A percentile compares a stretch with the other conserved stretches of the same genome.
Evolutionary conservation across 2,329 filamentous ascomycete genomes (phyloP).

Genomic region (Ramichloridium luteum): DNA sequence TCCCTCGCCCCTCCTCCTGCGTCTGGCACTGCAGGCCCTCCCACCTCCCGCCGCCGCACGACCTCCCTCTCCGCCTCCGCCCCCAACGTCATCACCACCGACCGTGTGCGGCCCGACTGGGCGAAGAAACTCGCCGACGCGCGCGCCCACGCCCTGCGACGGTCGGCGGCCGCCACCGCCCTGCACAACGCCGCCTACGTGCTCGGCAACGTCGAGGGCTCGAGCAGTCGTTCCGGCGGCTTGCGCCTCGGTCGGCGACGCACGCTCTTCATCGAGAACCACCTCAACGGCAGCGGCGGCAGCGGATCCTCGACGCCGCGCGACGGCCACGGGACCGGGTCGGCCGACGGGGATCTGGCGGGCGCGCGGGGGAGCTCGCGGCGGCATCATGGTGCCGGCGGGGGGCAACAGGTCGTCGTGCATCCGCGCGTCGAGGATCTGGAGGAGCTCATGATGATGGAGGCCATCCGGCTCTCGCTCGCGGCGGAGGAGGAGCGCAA

Average conservation of each 20-base stretch:
- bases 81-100: slow-evolving; percentile 80
- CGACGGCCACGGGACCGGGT: slow-evolving; percentile 12
- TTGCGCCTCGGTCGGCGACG: slow-evolving; percentile 8
- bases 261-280: not conserved
- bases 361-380: slow-evolving; percentile 40
- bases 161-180: slow-evolving; percentile 85
- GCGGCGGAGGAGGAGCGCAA: slow-evolving; percentile 88
- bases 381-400: too few species aligned
- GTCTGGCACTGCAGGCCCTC: slow-evolving; percentile 37
- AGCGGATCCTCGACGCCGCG: slow-evolving; percentile 33
- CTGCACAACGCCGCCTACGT: slow-evolving; percentile 90
- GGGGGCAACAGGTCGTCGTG: too few species aligned
- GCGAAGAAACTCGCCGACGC: slow-evolving; percentile 76
- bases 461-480: slow-evolving; percentile 84
- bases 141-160: slow-evolving; percentile 68
- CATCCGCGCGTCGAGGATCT: slow-evolving; percentile 68
- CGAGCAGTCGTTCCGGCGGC: slow-evolving; percentile 33
- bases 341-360: slow-evolving; percentile 23
- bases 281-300: not conserved
- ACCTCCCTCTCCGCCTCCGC: slow-evolving; percentile 69
- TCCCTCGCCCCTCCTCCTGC: slow-evolving; percentile 47
- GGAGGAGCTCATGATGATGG: slow-evolving; percentile 98
- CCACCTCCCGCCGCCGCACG: slow-evolving; percentile 42
- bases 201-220: slow-evolving; percentile 46
- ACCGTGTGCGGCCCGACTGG: slow-evolving; percentile 89